phyloP scores from a whole-genome alignment of 768 basidiomycete genomes.

The Rossbeevera mucosa region DNA sequence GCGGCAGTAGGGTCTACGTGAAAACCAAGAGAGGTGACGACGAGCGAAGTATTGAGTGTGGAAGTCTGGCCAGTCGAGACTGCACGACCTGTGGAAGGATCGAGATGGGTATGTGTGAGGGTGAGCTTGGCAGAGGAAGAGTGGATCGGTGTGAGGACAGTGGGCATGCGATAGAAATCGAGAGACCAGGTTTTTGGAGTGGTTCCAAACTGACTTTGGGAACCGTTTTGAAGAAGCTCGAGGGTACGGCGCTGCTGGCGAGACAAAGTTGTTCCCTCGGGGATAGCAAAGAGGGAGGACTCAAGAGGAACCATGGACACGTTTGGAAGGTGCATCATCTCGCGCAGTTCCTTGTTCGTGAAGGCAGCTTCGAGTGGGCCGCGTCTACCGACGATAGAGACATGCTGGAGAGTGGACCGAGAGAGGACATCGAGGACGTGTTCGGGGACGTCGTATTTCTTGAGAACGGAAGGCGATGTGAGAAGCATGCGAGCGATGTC shows the following conservation, averaged over 20 bases:
- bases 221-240: slow-evolving; percentile 63
- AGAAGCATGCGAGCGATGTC: slow-evolving; percentile 91
- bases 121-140: slow-evolving; percentile 39
- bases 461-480: slow-evolving; percentile 56
- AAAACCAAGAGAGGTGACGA: slow-evolving; percentile 88
- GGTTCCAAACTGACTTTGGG: slow-evolving; percentile 43
- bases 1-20: slow-evolving; percentile 55
- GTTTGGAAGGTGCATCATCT: slow-evolving; percentile 64
- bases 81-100: slow-evolving; percentile 43
- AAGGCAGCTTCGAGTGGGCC: slow-evolving; percentile 89
- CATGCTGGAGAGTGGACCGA: slow-evolving; percentile 60
- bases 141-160: slow-evolving; percentile 34
- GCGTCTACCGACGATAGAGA: slow-evolving; percentile 80
- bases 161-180: slow-evolving; percentile 76
- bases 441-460: slow-evolving; percentile 73
- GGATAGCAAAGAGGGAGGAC: slow-evolving; percentile 37
- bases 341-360: slow-evolving; percentile 89
- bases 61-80: slow-evolving; percentile 54
- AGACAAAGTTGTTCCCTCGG: slow-evolving; percentile 37
- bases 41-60: slow-evolving; percentile 60
- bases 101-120: slow-evolving; percentile 58
- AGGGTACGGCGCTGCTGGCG: slow-evolving; percentile 65
- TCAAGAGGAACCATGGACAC: slow-evolving; percentile 64
- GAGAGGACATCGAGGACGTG: slow-evolving; percentile 65
- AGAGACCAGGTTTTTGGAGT: slow-evolving; percentile 73